Evolutionary conservation across 208 protist species (phyloP), one percentile per base, ranked within the genome.

Genomic region (Wallacemonas sp.): DNA sequence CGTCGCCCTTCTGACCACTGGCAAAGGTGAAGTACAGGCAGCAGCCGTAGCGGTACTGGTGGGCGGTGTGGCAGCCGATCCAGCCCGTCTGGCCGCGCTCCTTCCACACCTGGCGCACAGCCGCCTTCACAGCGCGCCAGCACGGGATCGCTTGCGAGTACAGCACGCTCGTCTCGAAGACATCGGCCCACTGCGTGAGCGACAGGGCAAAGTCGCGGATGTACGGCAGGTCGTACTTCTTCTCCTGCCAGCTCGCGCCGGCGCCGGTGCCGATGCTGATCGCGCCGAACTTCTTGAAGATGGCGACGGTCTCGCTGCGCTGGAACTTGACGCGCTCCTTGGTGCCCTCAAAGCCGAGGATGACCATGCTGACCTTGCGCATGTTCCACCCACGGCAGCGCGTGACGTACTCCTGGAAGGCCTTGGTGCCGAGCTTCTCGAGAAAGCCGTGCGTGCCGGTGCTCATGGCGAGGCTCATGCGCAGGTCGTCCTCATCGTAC

Each of bases 21-120:
- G 90, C 89, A 52, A 95, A 97, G 49, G 93, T 97, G 72, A 96
- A 97, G 76, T 97, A 97, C 31, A 97, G 86, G 72, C 93, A 97
- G 76, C 88, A 95, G 61, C 93, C 93, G 70, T 86, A 89, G 61
- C 83, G 81, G 76, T 97, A 97, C 77, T 97, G 93, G 57, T 97
- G 93, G 3, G 89, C 89, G 16, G 87, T 94, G 84, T 97, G 93
- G 77, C 93, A 97, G 11, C 89, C 93, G 52, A 97, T 91, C 91
- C 93, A 97, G 44, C 90, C 93, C 54, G 44, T 70, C 42, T 84
- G 82, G 16, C 83, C 86, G 61, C 91, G 74, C 74, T 91, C 86
- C 59, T 80, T 80, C 88, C 90, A 91, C 31, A 94, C 86, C 33
- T 82, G 57, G 25, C 70, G 76, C 71, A 97, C 90, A 28, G 85